Evolutionary conservation across 2,329 filamentous ascomycete genomes (phyloP), one percentile per base, ranked within the genome.

Genomic region (Aureobasidium pullulans): DNA sequence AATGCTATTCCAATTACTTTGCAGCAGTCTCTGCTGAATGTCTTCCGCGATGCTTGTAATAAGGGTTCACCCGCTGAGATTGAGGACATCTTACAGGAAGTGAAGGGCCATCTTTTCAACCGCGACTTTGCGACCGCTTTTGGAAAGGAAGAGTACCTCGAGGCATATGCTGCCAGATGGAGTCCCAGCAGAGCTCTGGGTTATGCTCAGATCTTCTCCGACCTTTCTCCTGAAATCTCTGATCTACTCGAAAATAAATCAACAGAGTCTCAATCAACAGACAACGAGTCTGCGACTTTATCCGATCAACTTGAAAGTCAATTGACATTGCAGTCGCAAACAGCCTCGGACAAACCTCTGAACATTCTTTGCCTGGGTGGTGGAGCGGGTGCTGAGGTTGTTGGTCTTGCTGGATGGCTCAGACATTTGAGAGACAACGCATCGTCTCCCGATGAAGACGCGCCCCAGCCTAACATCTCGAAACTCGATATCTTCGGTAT

Each of bases 121-220:
- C 84, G 94, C 34, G 89, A 97, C 71, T 97, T 97, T 73, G 79
- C 80, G 11, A 76, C 78, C 15, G 93, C 93, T 0, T 99, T 97
- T 74, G 85, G 84, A 0, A 79, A 79, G 47, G 79, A 84, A 59
- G 84, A 87, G 46, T 82, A 87, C 66, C 80, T 96, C 16, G 84
- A 88, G 62, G 89, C 88, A 9, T 99, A 99, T 76, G 90, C 90
- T 8, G 83, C 90, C 57, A 79, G 94, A 66, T 99, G 93, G 92
- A 96, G 91, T 72, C 89, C 93, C 1, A 88, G 88, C 56, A 81
- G 94, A 57, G 88, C 91, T 0, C 75, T 97, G 56, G 90, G 87
- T 63, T 97, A 97, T 73, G 78, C 84, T n/a, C 76, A 80, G n/a
- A 70, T 86, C 15, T 78, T 86, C 28, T 69, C 66, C 62, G 62